Percentiles rank a stretch among this genome's conserved stretches.
Conservation (phyloP, 768 basidiomycete genomes). For the Austroboletus eburneus region DNA sequence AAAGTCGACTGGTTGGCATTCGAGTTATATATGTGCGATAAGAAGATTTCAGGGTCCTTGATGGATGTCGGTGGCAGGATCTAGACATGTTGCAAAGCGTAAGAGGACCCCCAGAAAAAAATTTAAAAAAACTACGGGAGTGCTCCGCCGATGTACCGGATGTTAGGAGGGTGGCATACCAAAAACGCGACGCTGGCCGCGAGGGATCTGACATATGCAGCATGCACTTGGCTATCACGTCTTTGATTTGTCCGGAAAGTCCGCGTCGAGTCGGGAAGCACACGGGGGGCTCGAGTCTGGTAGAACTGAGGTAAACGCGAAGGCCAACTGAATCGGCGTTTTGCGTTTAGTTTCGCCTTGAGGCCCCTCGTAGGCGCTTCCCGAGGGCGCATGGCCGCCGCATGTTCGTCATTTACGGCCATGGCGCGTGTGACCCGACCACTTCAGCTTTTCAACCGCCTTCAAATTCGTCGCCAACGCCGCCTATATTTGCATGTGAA, state of each 20-base stretch:
- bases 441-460: no score
- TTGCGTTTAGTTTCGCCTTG: conserved; percentile 28
- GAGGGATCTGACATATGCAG: no score
- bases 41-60: conserved; percentile 22
- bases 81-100: conserved; percentile 24
- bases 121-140: conserved; percentile 2
- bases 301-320: conserved; percentile 30
- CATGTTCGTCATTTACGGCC: conserved; percentile 34
- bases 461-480: no score
- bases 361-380: conserved; percentile 27
- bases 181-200: conserved; percentile 14
- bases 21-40: conserved; percentile 25
- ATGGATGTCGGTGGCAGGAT: conserved; percentile 12
- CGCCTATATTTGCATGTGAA: background rate
- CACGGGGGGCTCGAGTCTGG: conserved; percentile 5
- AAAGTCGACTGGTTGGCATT: background rate
- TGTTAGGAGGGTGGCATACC: conserved; percentile 19
- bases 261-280: conserved; percentile 19
- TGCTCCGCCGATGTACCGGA: conserved; percentile 11
- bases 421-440: conserved; percentile 18
- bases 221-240: conserved; percentile 32
- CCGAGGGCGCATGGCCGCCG: conserved; percentile 30
- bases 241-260: conserved; percentile 28
- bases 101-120: conserved; percentile 32
- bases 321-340: conserved; percentile 24